Percentiles rank a stretch among this genome's conserved stretches.
Evolutionary conservation across 208 protist genomes (phyloP).

Genomic region (Kentomonas sorsogonicus): DNA sequence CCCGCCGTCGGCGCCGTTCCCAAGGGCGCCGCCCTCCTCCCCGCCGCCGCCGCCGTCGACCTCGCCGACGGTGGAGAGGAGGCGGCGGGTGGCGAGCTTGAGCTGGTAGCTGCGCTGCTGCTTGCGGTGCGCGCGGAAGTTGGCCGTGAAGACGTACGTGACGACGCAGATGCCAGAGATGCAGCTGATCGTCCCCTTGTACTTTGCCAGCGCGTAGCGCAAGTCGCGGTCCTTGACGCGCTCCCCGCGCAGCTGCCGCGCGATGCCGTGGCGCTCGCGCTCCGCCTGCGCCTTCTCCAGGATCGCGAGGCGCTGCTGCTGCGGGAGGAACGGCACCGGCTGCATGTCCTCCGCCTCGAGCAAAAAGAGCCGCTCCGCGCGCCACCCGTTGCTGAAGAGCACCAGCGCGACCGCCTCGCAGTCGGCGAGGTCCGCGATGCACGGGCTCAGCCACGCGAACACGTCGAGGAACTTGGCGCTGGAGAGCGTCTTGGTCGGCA

Average conservation of each 20-base stretch:
- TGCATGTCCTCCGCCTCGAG: slow-evolving; percentile 70
- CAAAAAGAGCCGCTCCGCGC: slow-evolving; percentile 63
- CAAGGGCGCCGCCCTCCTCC: background rate
- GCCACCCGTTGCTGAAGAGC: slow-evolving; percentile 77
- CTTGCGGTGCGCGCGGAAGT: slow-evolving; percentile 38
- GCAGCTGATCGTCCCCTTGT: slow-evolving; percentile 64
- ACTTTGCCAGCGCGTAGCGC: slow-evolving; percentile 55
- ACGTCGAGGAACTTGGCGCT: slow-evolving; percentile 64
- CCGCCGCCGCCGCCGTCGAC: slow-evolving; percentile 10
- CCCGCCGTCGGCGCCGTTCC: no score
- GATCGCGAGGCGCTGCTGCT: slow-evolving; percentile 26
- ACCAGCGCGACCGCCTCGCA: slow-evolving; percentile 60
- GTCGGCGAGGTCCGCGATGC: slow-evolving; percentile 56
- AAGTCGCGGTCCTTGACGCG: slow-evolving; percentile 52
- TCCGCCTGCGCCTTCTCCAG: slow-evolving; percentile 65
- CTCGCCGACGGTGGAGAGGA: no score
- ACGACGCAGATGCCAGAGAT: slow-evolving; percentile 43
- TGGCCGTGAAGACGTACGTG: slow-evolving; percentile 50
- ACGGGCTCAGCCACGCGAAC: slow-evolving; percentile 62
- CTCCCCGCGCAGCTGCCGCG: slow-evolving; percentile 35
- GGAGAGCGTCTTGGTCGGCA: slow-evolving; percentile 42
- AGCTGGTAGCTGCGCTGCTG: slow-evolving; percentile 50
- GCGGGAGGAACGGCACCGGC: slow-evolving; percentile 29
- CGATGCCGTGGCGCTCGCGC: slow-evolving; percentile 42
- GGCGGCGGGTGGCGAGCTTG: slow-evolving; percentile 27